phyloP scores from a whole-genome alignment of 768 basidiomycete genomes.

The Rhizopogon vulgaris region DNA sequence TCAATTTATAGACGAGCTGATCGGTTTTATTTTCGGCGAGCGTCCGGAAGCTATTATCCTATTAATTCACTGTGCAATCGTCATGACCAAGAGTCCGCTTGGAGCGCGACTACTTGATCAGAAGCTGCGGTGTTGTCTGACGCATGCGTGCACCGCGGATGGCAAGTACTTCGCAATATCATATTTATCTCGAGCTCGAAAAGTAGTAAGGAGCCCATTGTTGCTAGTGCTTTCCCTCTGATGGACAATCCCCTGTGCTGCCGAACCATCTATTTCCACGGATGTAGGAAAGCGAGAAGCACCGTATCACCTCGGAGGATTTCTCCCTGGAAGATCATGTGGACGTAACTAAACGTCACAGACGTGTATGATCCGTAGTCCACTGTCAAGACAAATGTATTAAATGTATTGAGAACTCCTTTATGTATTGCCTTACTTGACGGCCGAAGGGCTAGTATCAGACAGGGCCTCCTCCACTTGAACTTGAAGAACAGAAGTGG shows the following conservation, averaged over 20 bases:
- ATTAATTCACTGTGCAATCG: background rate
- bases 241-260: background rate
- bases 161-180: too few relatives aligned
- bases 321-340: background rate
- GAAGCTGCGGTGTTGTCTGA: background rate
- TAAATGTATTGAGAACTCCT: background rate
- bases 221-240: background rate
- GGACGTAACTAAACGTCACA: slow-evolving; percentile 4
- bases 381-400: background rate
- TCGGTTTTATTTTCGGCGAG: background rate
- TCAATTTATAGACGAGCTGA: background rate
- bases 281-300: slow-evolving; percentile 5
- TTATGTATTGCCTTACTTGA: background rate
- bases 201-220: background rate
- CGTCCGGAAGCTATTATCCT: background rate
- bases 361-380: background rate
- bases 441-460: background rate
- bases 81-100: slow-evolving; percentile 14
- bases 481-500: background rate
- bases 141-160: background rate
- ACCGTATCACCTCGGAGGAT: slow-evolving; percentile 9
- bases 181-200: too few relatives aligned
- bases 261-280: slow-evolving; percentile 22
- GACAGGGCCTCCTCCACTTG: background rate
- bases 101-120: slow-evolving; percentile 9